Conservation (phyloP, 495 filamentous ascomycete genomes). For the Aspergillus heteromorphus region DNA sequence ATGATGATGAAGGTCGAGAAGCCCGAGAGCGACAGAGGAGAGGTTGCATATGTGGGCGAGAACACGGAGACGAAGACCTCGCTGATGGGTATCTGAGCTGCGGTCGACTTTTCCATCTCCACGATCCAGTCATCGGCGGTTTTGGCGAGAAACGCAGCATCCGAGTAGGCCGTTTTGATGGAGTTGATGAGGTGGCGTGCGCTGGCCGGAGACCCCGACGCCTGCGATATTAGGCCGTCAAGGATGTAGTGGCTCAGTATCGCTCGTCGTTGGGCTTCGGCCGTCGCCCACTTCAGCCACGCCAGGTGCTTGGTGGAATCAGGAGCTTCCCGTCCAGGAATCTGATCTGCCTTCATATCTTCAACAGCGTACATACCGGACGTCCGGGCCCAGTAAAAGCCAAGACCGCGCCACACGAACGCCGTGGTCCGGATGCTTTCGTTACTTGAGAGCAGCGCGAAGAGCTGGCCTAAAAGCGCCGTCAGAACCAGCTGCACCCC, state of each 20-base stretch:
- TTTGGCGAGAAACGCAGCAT: constrained; percentile 12
- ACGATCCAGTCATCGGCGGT: constrained; percentile 16
- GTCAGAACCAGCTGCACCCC: constrained; percentile 17
- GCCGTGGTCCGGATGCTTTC: constrained; percentile 12
- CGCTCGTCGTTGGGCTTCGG: constrained; percentile 12
- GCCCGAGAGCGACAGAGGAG: constrained; percentile 2
- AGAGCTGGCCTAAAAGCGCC: constrained; percentile 14
- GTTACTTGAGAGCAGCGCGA: constrained; percentile 14
- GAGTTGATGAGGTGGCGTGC: constrained; percentile 17
- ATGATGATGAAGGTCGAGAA: constrained; percentile 14
- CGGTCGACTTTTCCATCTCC: neutral
- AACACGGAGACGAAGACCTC: constrained; percentile 7
- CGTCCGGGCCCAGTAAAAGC: constrained; percentile 16
- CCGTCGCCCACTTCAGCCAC: constrained; percentile 13
- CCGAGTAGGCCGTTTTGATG: constrained; percentile 9
- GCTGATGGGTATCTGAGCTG: neutral
- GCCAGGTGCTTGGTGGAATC: neutral
- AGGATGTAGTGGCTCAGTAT: constrained; percentile 15
- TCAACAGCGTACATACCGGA: constrained; percentile 14
- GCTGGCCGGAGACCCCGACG: constrained; percentile 14
- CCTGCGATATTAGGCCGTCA: constrained; percentile 18
- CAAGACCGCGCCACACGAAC: constrained; percentile 14
- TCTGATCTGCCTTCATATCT: constrained; percentile 2
- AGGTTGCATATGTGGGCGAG: neutral
- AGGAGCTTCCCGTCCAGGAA: neutral